Evolutionary conservation across 345 rosid species (phyloP).

Genomic region (Euphorbia peplus): DNA sequence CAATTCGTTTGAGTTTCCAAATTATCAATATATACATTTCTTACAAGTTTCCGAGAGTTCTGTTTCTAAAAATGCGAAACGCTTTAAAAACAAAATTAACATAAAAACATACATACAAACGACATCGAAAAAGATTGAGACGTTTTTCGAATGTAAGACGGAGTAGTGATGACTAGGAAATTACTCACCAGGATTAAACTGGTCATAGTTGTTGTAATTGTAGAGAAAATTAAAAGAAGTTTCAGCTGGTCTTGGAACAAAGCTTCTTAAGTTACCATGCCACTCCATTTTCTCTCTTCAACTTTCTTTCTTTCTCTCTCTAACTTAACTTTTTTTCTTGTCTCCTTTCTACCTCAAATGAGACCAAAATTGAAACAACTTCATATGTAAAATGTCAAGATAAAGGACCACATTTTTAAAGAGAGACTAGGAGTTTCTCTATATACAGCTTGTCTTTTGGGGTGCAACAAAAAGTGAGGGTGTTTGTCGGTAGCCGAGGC

Average conservation of each 20-base stretch:
- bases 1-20: no score
- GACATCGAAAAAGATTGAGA: neutral
- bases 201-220: slow-evolving; percentile 52
- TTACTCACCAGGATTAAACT: slow-evolving; percentile 50
- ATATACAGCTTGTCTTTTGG: slow-evolving; percentile 41
- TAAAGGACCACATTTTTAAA: slow-evolving; percentile 33
- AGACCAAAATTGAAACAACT: slow-evolving; percentile 1
- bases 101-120: no score
- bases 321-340: neutral
- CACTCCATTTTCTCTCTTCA: slow-evolving; percentile 67
- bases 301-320: slow-evolving; percentile 6
- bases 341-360: slow-evolving; percentile 10
- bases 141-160: neutral
- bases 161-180: no score
- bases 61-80: no score
- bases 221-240: slow-evolving; percentile 61
- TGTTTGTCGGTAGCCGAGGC: neutral
- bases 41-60: no score
- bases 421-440: neutral
- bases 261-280: slow-evolving; percentile 41
- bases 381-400: slow-evolving; percentile 9
- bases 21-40: no score
- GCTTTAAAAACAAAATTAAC: neutral
- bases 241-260: slow-evolving; percentile 45
- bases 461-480: slow-evolving; percentile 44